Percentiles rank a stretch among this genome's conserved stretches.
Conservation (phyloP, 1,284 basidiomycete species). For the Hymenochaete sp. region DNA sequence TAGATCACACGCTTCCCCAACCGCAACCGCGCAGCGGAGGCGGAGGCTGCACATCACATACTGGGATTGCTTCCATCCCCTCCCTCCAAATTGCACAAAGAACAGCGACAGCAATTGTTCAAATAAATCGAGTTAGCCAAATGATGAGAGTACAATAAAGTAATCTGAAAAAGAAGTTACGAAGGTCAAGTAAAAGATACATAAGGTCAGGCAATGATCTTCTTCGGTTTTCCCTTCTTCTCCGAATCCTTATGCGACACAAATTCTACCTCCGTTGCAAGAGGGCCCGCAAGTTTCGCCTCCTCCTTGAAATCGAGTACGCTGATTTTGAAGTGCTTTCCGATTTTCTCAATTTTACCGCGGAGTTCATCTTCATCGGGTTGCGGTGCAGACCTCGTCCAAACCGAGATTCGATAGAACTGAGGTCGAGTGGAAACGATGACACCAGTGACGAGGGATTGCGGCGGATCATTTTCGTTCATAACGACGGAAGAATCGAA, state of each 20-base stretch:
- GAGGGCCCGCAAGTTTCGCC: conserved; percentile 69
- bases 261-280: conserved; percentile 92
- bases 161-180: no score
- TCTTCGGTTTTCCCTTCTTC: conserved; percentile 82
- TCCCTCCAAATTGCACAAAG: no score
- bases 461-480: conserved; percentile 39
- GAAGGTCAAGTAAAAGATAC: no score
- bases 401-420: conserved; percentile 95
- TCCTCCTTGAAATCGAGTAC: conserved; percentile 77
- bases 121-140: no score
- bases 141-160: no score
- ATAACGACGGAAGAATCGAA: conserved; percentile 74
- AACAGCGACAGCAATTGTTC: no score
- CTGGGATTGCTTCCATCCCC: no score
- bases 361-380: conserved; percentile 51
- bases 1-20: no score
- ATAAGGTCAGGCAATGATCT: conserved; percentile 67
- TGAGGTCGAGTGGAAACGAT: conserved; percentile 91
- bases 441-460: conserved; percentile 86
- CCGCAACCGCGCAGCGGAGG: no score
- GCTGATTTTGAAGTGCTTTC: conserved; percentile 82
- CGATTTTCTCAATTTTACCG: conserved; percentile 66
- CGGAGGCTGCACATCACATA: no score
- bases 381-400: conserved; percentile 79
- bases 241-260: conserved; percentile 91